phyloP scores from a whole-genome alignment of 2,329 filamentous ascomycete species.

The Fusarium vanettenii region DNA sequence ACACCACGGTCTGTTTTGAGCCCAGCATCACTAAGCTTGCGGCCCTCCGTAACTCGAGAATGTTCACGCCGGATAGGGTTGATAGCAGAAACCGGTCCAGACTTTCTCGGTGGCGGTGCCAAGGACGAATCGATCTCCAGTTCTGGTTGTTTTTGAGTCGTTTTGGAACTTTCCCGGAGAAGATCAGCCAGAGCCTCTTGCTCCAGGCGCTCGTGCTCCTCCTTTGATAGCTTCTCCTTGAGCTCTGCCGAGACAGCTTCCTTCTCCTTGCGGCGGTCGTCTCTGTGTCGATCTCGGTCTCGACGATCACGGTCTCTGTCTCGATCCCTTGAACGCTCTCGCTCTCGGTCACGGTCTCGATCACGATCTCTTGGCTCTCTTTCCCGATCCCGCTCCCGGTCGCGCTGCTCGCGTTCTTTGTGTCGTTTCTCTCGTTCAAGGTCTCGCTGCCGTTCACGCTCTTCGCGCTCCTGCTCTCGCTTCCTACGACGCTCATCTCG shows the following conservation, averaged over 20 bases:
- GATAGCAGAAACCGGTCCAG: slow-evolving; percentile 67
- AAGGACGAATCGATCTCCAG: slow-evolving; percentile 67
- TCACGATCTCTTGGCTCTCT: slow-evolving; percentile 45
- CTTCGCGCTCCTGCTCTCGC: slow-evolving; percentile 66
- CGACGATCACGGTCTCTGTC: slow-evolving; percentile 44
- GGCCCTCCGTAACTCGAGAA: slow-evolving; percentile 55
- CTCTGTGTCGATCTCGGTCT: slow-evolving; percentile 46
- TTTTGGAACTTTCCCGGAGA: slow-evolving; percentile 67
- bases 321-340: slow-evolving; percentile 46
- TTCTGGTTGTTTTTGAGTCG: slow-evolving; percentile 61
- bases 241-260: slow-evolving; percentile 57
- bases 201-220: slow-evolving; percentile 68
- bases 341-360: slow-evolving; percentile 42
- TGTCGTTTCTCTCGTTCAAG: slow-evolving; percentile 54
- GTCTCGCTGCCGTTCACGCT: slow-evolving; percentile 61
- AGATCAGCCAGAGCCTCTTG: slow-evolving; percentile 69
- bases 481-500: slow-evolving; percentile 61
- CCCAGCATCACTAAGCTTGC: slow-evolving; percentile 50
- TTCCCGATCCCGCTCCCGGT: slow-evolving; percentile 47
- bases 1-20: slow-evolving; percentile 52
- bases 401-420: slow-evolving; percentile 53
- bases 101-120: slow-evolving; percentile 65
- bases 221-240: slow-evolving; percentile 67
- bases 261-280: slow-evolving; percentile 49
- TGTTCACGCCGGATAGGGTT: slow-evolving; percentile 64